Evolutionary conservation across 805 yeast genomes (phyloP), one percentile per base, ranked within the genome.

Genomic region (Yarrowia sp.): DNA sequence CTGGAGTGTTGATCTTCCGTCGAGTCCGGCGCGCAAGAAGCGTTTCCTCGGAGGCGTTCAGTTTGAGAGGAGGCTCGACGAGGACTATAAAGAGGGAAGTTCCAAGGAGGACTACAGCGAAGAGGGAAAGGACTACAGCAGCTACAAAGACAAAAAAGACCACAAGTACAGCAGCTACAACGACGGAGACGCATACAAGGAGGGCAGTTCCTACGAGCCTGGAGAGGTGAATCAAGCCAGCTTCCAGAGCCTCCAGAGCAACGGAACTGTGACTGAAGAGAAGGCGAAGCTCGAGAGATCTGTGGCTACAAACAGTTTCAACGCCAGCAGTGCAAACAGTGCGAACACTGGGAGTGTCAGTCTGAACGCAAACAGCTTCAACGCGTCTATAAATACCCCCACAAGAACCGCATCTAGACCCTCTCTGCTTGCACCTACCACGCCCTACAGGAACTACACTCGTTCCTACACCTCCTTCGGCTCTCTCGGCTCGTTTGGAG

Each of bases 21-120:
- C 58, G 27, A 33, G 42, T 16, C 58, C 58, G 6, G 58, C 25
- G 22, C 58, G 58, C 10, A 51, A 51, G n/a, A 51, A 51, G 32
- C 41, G 58, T 22, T 29, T 24, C 12, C 9, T 51, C 24, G 58
- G 58, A 3, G 58, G 58, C 6, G n/a, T 51, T 22, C 31, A 31
- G 22, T 51, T 51, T 18, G 39, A 47, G 22, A 21, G 39, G n/a
- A 33, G n/a, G 38, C 56, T 24, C 16, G 32, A 14, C 6, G 24
- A 35, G 13, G 42, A 41, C n/a, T n/a, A 29, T 4, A 22, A 31
- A 6, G 53, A 46, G n/a, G n/a, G n/a, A n/a, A n/a, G n/a, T n/a
- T n/a, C n/a, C n/a, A n/a, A n/a, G n/a, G n/a, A n/a, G n/a, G n/a
- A n/a, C n/a, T n/a, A n/a, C n/a, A n/a, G n/a, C 9, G 53, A 27